phyloP scores from a whole-genome alignment of 306 rosid genomes.

The Medicago ruthenica region DNA sequence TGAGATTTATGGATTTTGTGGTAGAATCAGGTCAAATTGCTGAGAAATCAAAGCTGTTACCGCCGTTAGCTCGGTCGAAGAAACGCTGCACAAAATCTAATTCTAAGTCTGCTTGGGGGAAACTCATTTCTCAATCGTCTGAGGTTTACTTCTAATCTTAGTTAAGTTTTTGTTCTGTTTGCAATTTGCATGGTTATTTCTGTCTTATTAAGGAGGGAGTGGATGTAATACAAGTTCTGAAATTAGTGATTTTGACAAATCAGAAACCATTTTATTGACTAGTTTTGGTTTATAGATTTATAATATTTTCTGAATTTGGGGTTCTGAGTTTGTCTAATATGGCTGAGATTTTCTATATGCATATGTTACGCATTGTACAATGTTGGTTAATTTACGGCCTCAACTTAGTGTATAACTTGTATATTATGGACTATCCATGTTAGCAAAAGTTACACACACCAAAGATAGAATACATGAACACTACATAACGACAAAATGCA shows the following conservation, averaged over 20 bases:
- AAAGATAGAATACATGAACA: not conserved
- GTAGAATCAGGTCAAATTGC: constrained; percentile 55
- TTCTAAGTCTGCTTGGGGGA: constrained; percentile 77
- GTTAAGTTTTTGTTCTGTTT: not conserved
- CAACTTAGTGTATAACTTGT: constrained; percentile 10
- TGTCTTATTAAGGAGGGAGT: not conserved
- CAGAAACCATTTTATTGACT: not conserved
- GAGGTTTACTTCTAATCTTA: constrained; percentile 62
- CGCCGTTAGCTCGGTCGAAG: constrained; percentile 52
- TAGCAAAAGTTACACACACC: not conserved
- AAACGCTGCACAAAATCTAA: constrained; percentile 53
- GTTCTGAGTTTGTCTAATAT: not conserved
- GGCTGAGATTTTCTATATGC: not conserved
- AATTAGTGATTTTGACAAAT: constrained; percentile 23
- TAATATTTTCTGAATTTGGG: not conserved
- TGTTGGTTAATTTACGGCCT: not conserved
- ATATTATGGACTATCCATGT: not conserved
- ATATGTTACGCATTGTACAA: not conserved
- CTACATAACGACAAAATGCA: not conserved
- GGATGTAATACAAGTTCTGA: not conserved
- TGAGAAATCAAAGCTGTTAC: constrained; percentile 55
- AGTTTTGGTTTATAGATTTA: not conserved
- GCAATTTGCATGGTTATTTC: constrained; percentile 17
- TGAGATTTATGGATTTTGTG: constrained; percentile 41
- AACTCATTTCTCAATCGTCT: constrained; percentile 86